phyloP scores from a whole-genome alignment of 2,329 filamentous ascomycete species.

The Fusarium buharicum region DNA sequence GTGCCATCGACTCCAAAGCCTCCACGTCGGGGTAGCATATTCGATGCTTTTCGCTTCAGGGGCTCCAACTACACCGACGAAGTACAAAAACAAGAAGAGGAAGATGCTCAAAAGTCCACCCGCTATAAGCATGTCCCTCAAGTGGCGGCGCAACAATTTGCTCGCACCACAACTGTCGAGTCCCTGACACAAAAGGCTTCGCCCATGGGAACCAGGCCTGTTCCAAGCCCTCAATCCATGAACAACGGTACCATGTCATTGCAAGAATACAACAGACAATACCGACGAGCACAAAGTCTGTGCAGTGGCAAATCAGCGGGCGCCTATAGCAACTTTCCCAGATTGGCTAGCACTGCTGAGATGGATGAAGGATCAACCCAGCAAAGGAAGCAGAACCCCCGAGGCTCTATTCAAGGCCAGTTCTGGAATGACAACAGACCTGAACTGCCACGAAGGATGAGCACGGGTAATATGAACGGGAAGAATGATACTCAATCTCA shows the following conservation, averaged over 20 bases:
- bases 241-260: conserved; percentile 47
- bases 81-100: conserved; percentile 33
- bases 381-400: conserved; percentile 29
- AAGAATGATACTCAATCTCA: conserved; percentile 18
- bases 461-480: conserved; percentile 51
- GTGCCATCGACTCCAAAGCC: conserved; percentile 12
- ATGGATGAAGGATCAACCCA: conserved; percentile 40
- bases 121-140: conserved; percentile 63
- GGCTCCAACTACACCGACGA: conserved; percentile 42
- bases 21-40: conserved; percentile 37
- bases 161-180: conserved; percentile 62
- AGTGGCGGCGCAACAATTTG: conserved; percentile 65
- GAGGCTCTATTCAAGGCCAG: conserved; percentile 49
- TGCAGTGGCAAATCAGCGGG: conserved; percentile 46
- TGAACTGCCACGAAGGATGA: conserved; percentile 50
- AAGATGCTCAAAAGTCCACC: conserved; percentile 21
- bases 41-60: conserved; percentile 40
- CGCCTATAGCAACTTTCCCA: conserved; percentile 50
- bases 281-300: conserved; percentile 53
- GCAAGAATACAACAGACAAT: conserved; percentile 50
- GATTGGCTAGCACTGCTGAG: conserved; percentile 52
- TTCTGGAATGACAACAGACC: conserved; percentile 23
- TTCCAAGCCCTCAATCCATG: conserved; percentile 30
- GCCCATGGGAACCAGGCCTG: conserved; percentile 56
- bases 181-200: conserved; percentile 47